Base-by-base conservation (phyloP, 805 yeast species). In the Metschnikowia colocasiae region DNA sequence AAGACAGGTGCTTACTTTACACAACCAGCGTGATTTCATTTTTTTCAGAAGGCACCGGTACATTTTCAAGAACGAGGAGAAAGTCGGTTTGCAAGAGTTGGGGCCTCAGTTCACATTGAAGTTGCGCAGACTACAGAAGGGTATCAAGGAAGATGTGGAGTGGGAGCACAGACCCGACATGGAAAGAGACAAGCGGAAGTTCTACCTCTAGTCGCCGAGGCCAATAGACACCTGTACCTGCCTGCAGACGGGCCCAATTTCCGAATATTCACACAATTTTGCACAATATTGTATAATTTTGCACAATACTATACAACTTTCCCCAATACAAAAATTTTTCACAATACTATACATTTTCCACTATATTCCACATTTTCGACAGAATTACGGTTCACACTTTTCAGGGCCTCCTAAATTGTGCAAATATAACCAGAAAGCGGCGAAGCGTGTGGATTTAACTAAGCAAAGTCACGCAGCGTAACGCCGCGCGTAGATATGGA, bases 141-240 rank as follows among this genome's bases (percentile, higher is more conserved):
- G 98, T 45, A 78, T 94, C 59, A 83, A 83, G 61, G 95, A 89
- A 56, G 98, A 92, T 60, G 76, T 87, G 23, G 97, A 89, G 60
- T 92, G 98, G 97, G 97, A 94, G 67, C 96, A 90, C 69, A 81
- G 88, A 57, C 84, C 97, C 3, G 95, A 87, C 55, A 91, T 94
- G 98, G 98, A 94, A 66, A 85, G 85, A 60, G 97, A 92, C 65
- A 92, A 91, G 82, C 83, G 83, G 69, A 90, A 88, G 79, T 92
- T 92, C 64, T 85, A 89, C 62, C 70, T 92, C 56, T 92, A 72
- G 55, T 12, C 6, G 19, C 6, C 10, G 6, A 26, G 25, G 18
- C 22, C 32, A 27, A 38, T 27, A 27, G 26, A 35, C 18, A 35
- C 12, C 25, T 6, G 18, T 20, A 34, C 23, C 10, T 19, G 12